Evolutionary conservation across 208 protist species (phyloP).

Genomic region (Wallacemonas sp.): DNA sequence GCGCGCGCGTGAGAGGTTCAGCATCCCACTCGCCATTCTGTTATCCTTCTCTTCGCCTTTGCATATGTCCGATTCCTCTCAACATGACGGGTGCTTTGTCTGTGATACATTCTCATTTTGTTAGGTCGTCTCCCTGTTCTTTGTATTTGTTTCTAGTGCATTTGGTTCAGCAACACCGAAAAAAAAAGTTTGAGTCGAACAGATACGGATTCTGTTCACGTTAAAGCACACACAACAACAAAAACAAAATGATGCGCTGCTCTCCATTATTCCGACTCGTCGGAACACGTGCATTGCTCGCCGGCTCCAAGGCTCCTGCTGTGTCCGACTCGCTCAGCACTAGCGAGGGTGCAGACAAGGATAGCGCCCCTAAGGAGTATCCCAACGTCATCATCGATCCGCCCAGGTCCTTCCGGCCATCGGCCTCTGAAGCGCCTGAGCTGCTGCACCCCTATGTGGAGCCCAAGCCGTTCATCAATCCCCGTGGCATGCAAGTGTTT

Average conservation of each 20-base stretch:
- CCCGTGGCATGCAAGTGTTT: slow-evolving; percentile 64
- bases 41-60: no score
- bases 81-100: no score
- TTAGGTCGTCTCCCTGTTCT: no score
- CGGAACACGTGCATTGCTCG: not conserved
- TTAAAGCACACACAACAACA: not conserved
- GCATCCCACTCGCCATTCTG: no score
- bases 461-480: slow-evolving; percentile 81
- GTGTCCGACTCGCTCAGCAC: slow-evolving; percentile 5
- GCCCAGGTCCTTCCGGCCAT: slow-evolving; percentile 31
- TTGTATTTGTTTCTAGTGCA: no score
- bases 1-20: no score
- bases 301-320: slow-evolving; percentile 1
- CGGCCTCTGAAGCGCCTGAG: slow-evolving; percentile 67
- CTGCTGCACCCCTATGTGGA: slow-evolving; percentile 74
- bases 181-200: not conserved
- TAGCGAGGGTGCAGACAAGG: not conserved
- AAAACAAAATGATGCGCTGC: slow-evolving; percentile 14
- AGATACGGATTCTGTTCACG: not conserved
- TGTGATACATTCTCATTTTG: no score
- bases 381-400: slow-evolving; percentile 15
- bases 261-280: not conserved
- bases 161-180: no score
- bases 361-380: not conserved
- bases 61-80: no score